Conservation (phyloP, 192 early-diverging fungal species). For the Paraglomus brasilianum region DNA sequence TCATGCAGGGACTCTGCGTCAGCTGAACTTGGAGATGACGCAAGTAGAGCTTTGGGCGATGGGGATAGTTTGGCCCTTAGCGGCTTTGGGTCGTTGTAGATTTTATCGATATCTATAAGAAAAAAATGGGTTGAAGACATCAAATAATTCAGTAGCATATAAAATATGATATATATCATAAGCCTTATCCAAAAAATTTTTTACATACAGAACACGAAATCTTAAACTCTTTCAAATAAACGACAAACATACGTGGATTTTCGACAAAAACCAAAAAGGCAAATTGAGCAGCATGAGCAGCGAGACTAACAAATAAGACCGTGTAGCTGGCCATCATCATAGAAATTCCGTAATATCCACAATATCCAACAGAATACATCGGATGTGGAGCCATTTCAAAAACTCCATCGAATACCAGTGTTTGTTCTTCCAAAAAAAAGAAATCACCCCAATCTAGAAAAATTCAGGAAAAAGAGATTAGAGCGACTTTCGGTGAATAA, state of each 20-base stretch:
- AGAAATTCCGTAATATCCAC: conserved; percentile 92
- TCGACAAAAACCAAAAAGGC: conserved; percentile 89
- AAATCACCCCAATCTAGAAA: conserved; percentile 96
- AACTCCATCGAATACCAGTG: conserved; percentile 89
- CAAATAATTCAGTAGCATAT: background rate
- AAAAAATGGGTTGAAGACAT: background rate
- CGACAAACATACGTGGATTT: conserved; percentile 81
- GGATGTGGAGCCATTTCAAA: conserved; percentile 98
- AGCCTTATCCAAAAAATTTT: no score
- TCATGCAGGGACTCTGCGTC: background rate
- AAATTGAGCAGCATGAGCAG: conserved; percentile 86
- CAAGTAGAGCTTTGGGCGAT: background rate
- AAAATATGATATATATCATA: background rate
- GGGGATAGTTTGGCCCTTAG: conserved; percentile 35
- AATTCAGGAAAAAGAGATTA: background rate
- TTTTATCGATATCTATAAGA: conserved; percentile 58
- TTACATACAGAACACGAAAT: background rate
- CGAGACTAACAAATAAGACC: conserved; percentile 86
- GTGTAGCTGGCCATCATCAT: conserved; percentile 89
- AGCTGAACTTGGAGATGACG: conserved; percentile 1
- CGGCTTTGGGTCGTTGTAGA: conserved; percentile 51
- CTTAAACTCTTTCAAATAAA: background rate
- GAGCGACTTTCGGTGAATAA: no score
- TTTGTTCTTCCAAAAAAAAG: conserved; percentile 91
- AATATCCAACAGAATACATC: conserved; percentile 98